Conservation (phyloP, 2,329 filamentous ascomycete genomes). For the Alternaria solani region DNA sequence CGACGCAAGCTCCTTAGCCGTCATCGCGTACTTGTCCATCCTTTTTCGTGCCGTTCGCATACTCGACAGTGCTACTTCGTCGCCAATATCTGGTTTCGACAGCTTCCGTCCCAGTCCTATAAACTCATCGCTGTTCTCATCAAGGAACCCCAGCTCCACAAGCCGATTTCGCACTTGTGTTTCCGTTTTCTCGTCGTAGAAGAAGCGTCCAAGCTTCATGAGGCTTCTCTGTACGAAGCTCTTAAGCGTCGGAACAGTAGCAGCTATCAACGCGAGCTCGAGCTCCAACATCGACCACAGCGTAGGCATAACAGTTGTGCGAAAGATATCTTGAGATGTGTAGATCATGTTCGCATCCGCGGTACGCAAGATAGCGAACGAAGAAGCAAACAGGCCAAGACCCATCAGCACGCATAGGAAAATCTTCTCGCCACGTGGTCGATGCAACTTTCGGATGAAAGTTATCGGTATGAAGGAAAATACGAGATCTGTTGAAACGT, state of each 20-base stretch:
- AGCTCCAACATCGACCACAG: conserved; percentile 38
- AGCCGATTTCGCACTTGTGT: conserved; percentile 19
- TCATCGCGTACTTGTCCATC: background rate
- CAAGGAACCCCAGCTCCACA: conserved; percentile 26
- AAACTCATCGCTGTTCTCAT: background rate
- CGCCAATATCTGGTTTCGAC: conserved; percentile 4
- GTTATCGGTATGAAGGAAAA: conserved; percentile 33
- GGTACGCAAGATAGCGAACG: conserved; percentile 33
- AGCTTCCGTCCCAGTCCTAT: background rate
- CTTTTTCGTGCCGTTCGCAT: background rate
- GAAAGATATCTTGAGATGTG: conserved; percentile 26
- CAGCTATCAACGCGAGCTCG: conserved; percentile 38
- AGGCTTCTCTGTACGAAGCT: conserved; percentile 26
- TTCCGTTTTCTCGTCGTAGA: conserved; percentile 30
- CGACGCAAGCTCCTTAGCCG: background rate
- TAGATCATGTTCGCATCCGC: conserved; percentile 29
- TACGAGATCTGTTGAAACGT: conserved; percentile 29
- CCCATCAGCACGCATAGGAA: conserved; percentile 34
- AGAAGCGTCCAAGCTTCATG: conserved; percentile 23
- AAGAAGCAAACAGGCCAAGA: conserved; percentile 32
- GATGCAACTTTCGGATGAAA: conserved; percentile 31
- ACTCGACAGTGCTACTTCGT: background rate
- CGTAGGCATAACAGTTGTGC: conserved; percentile 28
- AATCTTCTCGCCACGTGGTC: conserved; percentile 34
- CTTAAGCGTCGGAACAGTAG: conserved; percentile 40